These are phyloP conservation scores for Picea glauca DNA, from an alignment of 75 land plant species.

Conservation along the genomic window DNA sequence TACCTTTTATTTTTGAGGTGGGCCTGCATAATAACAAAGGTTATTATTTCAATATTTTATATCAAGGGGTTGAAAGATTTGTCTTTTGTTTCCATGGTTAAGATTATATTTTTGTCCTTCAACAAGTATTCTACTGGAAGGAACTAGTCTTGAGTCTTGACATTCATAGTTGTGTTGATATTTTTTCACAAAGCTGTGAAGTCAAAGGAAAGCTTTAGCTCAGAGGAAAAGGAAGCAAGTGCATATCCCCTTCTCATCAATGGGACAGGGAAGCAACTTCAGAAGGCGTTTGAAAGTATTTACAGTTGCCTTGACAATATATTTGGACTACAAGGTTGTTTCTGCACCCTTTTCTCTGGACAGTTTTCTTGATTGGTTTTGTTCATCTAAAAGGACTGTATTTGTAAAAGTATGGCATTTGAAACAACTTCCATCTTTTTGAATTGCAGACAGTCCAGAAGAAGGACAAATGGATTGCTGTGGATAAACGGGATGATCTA, in stretches of 20 bases:
- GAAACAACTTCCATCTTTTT: not conserved
- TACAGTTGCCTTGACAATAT: conserved; percentile 63
- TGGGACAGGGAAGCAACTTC: conserved; percentile 80
- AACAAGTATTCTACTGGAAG: not conserved
- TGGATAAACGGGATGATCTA: conserved; percentile 31
- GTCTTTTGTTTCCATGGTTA: not conserved
- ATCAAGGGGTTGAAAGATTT: not conserved
- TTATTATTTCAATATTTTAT: not conserved
- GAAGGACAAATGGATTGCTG: conserved; percentile 57
- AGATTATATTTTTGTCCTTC: not conserved
- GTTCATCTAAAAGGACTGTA: not conserved
- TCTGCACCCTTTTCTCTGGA: not conserved
- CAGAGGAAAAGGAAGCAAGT: not conserved
- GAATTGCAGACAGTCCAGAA: conserved; percentile 58
- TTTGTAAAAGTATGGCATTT: not conserved
- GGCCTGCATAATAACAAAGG: not conserved
- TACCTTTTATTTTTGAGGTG: not conserved
- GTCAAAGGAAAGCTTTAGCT: conserved; percentile 1
- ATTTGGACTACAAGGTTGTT: conserved; percentile 82
- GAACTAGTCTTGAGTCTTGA: not conserved
- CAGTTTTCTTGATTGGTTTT: not conserved
- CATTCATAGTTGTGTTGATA: not conserved
- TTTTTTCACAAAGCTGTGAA: conserved; percentile 1
- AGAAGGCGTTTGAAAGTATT: conserved; percentile 74
- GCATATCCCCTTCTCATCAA: conserved; percentile 15